Percentiles rank a stretch among this genome's conserved stretches.
phyloP scores from a whole-genome alignment of 352 stramenopile species.

The Pythium sp. region DNA sequence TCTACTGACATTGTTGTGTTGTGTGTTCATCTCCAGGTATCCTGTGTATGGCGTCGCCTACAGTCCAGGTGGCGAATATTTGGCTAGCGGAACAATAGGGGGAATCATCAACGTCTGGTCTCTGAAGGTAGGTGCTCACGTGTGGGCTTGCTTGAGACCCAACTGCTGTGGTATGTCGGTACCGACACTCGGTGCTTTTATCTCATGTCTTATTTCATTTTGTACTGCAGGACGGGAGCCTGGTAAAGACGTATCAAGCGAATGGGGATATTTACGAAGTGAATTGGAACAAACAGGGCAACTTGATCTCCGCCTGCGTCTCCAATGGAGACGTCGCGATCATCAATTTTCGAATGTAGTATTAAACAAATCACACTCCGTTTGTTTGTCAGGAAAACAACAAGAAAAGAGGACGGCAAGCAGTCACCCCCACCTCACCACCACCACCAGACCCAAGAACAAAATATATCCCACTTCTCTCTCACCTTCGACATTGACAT shows the following conservation, averaged over 20 bases:
- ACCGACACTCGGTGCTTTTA: constrained; percentile 19
- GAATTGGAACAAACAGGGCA: constrained; percentile 94
- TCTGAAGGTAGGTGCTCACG: constrained; percentile 76
- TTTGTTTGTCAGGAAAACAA: constrained; percentile 10
- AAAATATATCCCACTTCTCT: constrained; percentile 22
- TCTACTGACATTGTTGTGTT: constrained; percentile 21
- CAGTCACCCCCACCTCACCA: not conserved
- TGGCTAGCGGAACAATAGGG: constrained; percentile 96
- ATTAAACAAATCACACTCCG: constrained; percentile 49
- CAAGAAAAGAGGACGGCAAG: constrained; percentile 15
- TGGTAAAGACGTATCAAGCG: constrained; percentile 88
- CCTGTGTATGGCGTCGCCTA: constrained; percentile 87
- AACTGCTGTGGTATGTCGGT: constrained; percentile 16
- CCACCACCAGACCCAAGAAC: constrained; percentile 5
- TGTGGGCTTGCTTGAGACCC: not conserved
- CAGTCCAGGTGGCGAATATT: constrained; percentile 89
- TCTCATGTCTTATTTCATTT: not conserved
- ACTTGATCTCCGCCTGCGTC: constrained; percentile 83
- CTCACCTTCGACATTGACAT: not conserved
- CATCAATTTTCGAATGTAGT: constrained; percentile 91
- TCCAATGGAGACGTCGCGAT: constrained; percentile 86
- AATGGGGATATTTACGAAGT: constrained; percentile 99
- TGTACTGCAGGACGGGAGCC: constrained; percentile 49
- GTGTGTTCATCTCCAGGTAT: constrained; percentile 38
- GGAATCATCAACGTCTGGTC: constrained; percentile 98